Base-by-base conservation (phyloP, 2,329 filamentous ascomycete species). In the Talaromyces islandicus region DNA sequence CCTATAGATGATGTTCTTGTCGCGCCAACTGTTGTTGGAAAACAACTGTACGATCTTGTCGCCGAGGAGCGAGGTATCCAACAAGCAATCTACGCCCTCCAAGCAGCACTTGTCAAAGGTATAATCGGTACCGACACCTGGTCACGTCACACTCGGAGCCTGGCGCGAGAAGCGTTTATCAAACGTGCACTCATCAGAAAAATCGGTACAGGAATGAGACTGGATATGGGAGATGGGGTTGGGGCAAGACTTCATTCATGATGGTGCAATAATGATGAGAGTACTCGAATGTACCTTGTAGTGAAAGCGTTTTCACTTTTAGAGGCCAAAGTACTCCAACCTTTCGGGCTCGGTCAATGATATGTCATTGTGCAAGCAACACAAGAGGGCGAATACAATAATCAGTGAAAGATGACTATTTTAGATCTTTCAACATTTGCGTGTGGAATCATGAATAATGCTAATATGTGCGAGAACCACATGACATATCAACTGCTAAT, bases 21-120 rank as follows among this genome's bases (percentile, higher is more conserved):
- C n/a, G 91, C 92, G 3, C 92, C 93, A 0, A 97, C 91, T 0
- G 88, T 97, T 1, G 94, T 97, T 4, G 91, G 90, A 0, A 92
- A 93, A 65, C 94, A 99, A 78, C 78, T 99, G 24, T 99, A 97
- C 75, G 87, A 88, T 54, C 80, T 95, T 1, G 90, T 92, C 29
- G 91, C 92, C 1, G 94, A 99, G 71, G 93, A 97, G 76, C 83
- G 88, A 65, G 92, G 90, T 2, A 83, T 96, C 54, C 89, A 88
- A 32, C 93, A 97, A 71, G 89, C 91, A 2, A 86, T 97, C 64
- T 96, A 94, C 70, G 87, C 76, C 17, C 69, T 78, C 60, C 79
- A 78, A 62, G 72, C 73, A 51, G 79, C 72, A 14, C 70, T 79
- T 19, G 77, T 77, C 41, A 74, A 75, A 54, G 78, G 77, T 10